A percentile compares a stretch with the other conserved stretches of the same genome.
phyloP scores from a whole-genome alignment of 495 filamentous ascomycete species.

The Cryomyces minteri region DNA sequence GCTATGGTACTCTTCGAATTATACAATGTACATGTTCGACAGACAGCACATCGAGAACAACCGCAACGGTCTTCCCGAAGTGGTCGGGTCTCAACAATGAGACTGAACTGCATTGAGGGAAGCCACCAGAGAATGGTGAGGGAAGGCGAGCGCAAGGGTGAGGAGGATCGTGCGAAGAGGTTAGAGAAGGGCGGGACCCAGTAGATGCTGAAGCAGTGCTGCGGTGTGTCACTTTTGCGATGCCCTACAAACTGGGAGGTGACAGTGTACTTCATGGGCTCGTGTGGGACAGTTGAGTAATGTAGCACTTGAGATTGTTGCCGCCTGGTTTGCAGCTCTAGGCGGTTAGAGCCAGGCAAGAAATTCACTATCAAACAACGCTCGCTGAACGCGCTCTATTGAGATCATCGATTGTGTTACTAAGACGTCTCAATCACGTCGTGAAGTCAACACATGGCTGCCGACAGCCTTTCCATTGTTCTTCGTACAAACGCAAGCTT shows the following conservation, averaged over 20 bases:
- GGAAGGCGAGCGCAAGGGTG: constrained; percentile 18
- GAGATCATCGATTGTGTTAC: too few species aligned
- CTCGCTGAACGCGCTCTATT: not conserved
- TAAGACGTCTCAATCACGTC: too few species aligned
- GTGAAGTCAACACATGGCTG: too few species aligned
- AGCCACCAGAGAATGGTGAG: constrained; percentile 21
- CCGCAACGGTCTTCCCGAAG: not conserved
- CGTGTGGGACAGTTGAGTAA: not conserved
- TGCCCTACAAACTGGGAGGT: not conserved
- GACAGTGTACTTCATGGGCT: not conserved
- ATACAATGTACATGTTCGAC: too few species aligned
- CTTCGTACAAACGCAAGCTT: too few species aligned
- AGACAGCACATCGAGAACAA: too few species aligned
- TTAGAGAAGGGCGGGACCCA: constrained; percentile 11
- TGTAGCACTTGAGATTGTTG: too few species aligned
- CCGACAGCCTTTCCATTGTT: too few species aligned
- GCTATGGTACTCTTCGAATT: too few species aligned
- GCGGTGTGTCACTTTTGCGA: not conserved
- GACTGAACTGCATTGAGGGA: constrained; percentile 52
- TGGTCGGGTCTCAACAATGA: constrained; percentile 46
- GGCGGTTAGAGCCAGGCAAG: not conserved
- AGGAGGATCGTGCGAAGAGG: constrained; percentile 15
- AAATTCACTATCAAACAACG: not conserved
- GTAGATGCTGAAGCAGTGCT: not conserved
- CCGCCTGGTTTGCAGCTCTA: too few species aligned